Evolutionary conservation across 2,329 filamentous ascomycete species (phyloP).

Genomic region (Epichloe sylvatica): DNA sequence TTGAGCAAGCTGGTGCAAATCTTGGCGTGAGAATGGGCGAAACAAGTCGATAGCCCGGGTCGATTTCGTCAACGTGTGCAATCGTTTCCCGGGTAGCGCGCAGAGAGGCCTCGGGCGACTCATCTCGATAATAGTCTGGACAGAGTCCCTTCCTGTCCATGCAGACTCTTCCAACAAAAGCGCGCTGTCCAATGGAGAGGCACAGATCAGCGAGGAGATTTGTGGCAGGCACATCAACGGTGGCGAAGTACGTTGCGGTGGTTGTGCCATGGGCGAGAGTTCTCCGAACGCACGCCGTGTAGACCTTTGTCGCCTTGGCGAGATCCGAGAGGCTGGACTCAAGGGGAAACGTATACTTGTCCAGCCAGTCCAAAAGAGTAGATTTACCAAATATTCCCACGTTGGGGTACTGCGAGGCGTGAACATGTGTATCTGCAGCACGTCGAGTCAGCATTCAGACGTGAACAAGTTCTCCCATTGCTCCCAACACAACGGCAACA

Average conservation of each 20-base stretch:
- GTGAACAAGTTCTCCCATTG: neutral
- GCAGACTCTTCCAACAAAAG: constrained; percentile 85
- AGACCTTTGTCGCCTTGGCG: constrained; percentile 53
- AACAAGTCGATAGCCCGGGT: constrained; percentile 51
- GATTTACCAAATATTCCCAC: constrained; percentile 85
- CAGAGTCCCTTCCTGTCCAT: constrained; percentile 62
- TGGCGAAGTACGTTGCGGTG: constrained; percentile 88
- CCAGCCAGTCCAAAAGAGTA: constrained; percentile 84
- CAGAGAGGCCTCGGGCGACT: constrained; percentile 43
- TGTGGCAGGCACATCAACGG: constrained; percentile 73
- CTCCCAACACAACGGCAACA: neutral
- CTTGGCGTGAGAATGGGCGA: constrained; percentile 66
- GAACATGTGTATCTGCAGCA: constrained; percentile 75
- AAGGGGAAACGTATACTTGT: constrained; percentile 88
- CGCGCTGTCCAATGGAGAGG: constrained; percentile 65
- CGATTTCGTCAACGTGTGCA: constrained; percentile 50
- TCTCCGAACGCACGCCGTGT: constrained; percentile 61
- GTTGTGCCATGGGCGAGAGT: constrained; percentile 87
- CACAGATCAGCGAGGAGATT: constrained; percentile 82
- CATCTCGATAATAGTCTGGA: constrained; percentile 70
- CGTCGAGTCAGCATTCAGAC: neutral
- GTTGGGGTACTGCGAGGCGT: constrained; percentile 91
- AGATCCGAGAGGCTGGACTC: constrained; percentile 60
- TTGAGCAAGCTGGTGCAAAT: constrained; percentile 51
- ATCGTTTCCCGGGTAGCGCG: constrained; percentile 45